These are phyloP conservation scores for Debaryomycetaceae sp. DNA, from an alignment of 1,139 yeast genomes.

Conservation along the genomic window DNA sequence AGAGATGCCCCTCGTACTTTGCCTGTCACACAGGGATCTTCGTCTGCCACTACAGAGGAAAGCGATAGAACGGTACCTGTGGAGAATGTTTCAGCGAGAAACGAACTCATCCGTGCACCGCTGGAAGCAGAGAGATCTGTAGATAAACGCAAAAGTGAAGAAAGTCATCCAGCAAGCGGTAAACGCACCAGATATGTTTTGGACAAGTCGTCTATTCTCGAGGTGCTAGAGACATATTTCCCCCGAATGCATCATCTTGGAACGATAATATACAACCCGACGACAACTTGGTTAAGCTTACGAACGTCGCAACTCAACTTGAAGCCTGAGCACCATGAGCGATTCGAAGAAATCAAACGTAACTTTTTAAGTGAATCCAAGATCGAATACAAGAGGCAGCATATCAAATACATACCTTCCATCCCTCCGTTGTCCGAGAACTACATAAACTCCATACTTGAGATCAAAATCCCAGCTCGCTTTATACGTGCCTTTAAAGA, in stretches of 20 bases:
- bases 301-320: constrained; percentile 35
- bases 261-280: constrained; percentile 56
- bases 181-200: constrained; percentile 12
- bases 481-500: constrained; percentile 26
- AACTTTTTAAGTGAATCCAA: constrained; percentile 23
- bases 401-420: constrained; percentile 32
- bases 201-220: constrained; percentile 42
- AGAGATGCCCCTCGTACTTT: constrained; percentile 3
- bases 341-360: constrained; percentile 28
- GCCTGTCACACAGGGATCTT: neutral
- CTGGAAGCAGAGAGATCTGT: neutral
- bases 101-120: too few species aligned
- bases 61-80: neutral
- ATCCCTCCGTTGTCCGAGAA: constrained; percentile 49
- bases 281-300: constrained; percentile 44
- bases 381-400: constrained; percentile 13
- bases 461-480: constrained; percentile 59
- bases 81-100: neutral
- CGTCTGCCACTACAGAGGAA: neutral
- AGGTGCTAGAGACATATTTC: constrained; percentile 41
- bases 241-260: constrained; percentile 57
- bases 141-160: neutral
- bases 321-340: constrained; percentile 30
- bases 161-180: neutral
- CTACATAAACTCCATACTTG: constrained; percentile 58